A percentile compares a stretch with the other conserved stretches of the same genome.
Conservation (phyloP, 2,329 filamentous ascomycete species). For the Aspergillus spinulosporus region DNA sequence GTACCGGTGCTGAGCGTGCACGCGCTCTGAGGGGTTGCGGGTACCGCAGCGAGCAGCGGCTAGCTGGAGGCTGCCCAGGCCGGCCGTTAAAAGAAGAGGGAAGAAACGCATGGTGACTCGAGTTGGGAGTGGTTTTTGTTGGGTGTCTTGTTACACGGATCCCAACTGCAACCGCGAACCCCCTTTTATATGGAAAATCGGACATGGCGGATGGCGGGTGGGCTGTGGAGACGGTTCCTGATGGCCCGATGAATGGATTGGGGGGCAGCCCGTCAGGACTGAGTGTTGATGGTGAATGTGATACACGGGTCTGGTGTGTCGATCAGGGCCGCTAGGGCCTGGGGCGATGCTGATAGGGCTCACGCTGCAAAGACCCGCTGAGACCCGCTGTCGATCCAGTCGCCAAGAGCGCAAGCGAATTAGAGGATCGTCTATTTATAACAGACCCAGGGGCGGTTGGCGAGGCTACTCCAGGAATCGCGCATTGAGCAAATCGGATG, state of each 20-base stretch:
- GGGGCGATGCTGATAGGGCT: neutral
- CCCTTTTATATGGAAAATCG: neutral
- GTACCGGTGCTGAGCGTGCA: neutral
- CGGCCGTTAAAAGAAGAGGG: neutral
- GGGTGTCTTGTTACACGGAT: too few species aligned
- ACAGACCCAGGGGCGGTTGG: neutral
- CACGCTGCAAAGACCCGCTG: neutral
- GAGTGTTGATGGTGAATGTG: neutral
- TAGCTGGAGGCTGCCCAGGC: neutral
- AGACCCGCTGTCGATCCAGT: neutral
- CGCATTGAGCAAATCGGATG: neutral
- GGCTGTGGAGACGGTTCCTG: neutral
- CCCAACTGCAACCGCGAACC: too few species aligned
- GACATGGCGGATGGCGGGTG: too few species aligned
- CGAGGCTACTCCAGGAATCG: too few species aligned
- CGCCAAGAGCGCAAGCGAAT: neutral
- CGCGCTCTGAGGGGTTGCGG: neutral
- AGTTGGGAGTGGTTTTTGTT: neutral
- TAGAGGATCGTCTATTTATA: neutral
- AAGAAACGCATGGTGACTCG: conserved; percentile 4
- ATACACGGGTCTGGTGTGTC: neutral
- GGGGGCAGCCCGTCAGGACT: neutral
- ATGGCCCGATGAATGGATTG: neutral
- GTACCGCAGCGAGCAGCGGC: conserved; percentile 10
- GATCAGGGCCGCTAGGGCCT: neutral